A percentile compares a stretch with the other conserved stretches of the same genome.
Evolutionary conservation across 2,329 filamentous ascomycete genomes (phyloP).

Genomic region (Knufia petricola): DNA sequence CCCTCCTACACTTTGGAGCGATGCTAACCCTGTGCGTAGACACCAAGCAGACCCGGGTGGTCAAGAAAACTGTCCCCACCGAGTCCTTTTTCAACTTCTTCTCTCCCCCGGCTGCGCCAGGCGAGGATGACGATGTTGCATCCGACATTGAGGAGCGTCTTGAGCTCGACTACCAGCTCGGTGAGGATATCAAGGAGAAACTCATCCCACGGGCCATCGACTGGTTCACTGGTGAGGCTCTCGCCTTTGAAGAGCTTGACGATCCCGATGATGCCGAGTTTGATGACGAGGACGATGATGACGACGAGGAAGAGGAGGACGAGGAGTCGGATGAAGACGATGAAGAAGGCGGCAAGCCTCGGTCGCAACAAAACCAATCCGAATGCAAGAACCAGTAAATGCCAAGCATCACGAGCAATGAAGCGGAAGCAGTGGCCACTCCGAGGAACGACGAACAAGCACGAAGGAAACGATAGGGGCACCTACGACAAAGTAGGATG

Average conservation of each 20-base stretch:
- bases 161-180: constrained; percentile 96
- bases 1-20: background rate
- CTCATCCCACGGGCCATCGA: constrained; percentile 96
- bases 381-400: constrained; percentile 62
- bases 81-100: constrained; percentile 99
- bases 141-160: constrained; percentile 95
- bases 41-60: constrained; percentile 97
- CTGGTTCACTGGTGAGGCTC: constrained; percentile 97
- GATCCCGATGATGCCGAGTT: constrained; percentile 75
- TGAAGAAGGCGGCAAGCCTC: constrained; percentile 37
- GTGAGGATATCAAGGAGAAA: constrained; percentile 99
- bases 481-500: too few relatives aligned
- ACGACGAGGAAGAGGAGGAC: constrained; percentile 76
- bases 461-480: background rate
- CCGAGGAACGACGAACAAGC: background rate
- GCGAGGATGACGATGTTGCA: constrained; percentile 62
- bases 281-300: constrained; percentile 88
- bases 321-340: constrained; percentile 67
- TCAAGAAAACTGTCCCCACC: constrained; percentile 97
- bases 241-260: constrained; percentile 89
- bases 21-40: constrained; percentile 45
- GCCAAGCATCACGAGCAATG: background rate
- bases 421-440: background rate
- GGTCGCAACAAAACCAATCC: constrained; percentile 80
- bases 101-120: constrained; percentile 80